These are phyloP conservation scores for Saprolegnia diclina DNA, from an alignment of 352 stramenopile genomes.

Conservation along the genomic window DNA sequence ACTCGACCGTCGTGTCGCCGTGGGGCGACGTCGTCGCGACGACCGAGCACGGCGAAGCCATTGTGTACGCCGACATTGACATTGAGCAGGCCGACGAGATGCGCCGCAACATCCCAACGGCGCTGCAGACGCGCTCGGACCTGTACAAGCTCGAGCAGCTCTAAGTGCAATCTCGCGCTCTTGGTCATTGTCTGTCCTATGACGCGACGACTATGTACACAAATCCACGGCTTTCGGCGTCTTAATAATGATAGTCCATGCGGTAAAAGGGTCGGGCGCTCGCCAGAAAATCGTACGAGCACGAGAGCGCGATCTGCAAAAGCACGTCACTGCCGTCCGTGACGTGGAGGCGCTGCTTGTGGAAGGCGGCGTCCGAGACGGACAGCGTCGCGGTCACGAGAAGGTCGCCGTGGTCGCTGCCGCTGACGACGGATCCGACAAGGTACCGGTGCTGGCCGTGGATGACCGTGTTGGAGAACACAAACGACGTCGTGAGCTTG, in stretches of 20 bases:
- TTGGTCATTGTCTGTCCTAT: not conserved
- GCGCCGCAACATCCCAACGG: slow-evolving; percentile 93
- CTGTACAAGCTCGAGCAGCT: slow-evolving; percentile 86
- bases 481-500: slow-evolving; percentile 68
- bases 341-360: slow-evolving; percentile 73
- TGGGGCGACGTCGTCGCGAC: slow-evolving; percentile 97
- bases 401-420: slow-evolving; percentile 31
- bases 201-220: slow-evolving; percentile 1
- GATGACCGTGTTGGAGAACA: slow-evolving; percentile 50
- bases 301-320: slow-evolving; percentile 59
- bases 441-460: slow-evolving; percentile 51
- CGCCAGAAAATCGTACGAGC: slow-evolving; percentile 74
- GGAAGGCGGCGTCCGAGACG: slow-evolving; percentile 44
- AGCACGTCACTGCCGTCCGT: slow-evolving; percentile 69
- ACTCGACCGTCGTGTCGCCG: slow-evolving; percentile 95
- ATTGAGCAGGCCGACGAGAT: slow-evolving; percentile 92
- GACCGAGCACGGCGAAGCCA: slow-evolving; percentile 86
- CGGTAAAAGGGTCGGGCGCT: slow-evolving; percentile 54
- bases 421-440: slow-evolving; percentile 56
- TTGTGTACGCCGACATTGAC: slow-evolving; percentile 96
- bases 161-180: slow-evolving; percentile 54
- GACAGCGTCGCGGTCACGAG: slow-evolving; percentile 73
- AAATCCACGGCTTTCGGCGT: slow-evolving; percentile 2
- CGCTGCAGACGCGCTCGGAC: slow-evolving; percentile 92
- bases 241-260: slow-evolving; percentile 69